These are phyloP conservation scores for Exophiala sp. DNA, from an alignment of 2,329 filamentous ascomycete genomes.

Conservation along the genomic window DNA sequence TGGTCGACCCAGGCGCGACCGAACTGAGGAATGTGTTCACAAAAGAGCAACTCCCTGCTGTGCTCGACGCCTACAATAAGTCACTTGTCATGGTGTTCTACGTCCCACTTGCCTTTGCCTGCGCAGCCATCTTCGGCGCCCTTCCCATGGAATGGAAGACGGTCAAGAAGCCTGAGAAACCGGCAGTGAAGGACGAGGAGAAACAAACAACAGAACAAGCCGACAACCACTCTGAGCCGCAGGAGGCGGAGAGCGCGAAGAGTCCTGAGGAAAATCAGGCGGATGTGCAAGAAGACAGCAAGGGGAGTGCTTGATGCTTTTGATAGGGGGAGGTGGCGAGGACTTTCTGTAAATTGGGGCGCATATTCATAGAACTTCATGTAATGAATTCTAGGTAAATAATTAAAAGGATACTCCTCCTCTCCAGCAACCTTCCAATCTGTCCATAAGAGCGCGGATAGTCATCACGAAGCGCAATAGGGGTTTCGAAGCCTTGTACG, in stretches of 20 bases:
- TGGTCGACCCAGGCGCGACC: conserved; percentile 17
- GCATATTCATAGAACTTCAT: too few relatives aligned
- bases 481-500: too few relatives aligned
- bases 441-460: too few relatives aligned
- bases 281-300: neutral
- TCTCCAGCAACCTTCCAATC: too few relatives aligned
- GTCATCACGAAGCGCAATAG: too few relatives aligned
- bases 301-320: neutral
- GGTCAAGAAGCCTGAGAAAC: conserved; percentile 14
- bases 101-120: conserved; percentile 18
- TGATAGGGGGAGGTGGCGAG: neutral
- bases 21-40: conserved; percentile 7
- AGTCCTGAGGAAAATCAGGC: neutral
- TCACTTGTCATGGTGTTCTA: conserved; percentile 13
- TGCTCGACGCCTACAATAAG: conserved; percentile 15
- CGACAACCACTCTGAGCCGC: neutral
- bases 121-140: conserved; percentile 16
- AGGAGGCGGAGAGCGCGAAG: neutral
- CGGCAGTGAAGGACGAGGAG: neutral
- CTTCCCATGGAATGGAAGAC: conserved; percentile 25
- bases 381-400: too few relatives aligned
- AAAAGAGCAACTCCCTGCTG: conserved; percentile 2
- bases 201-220: neutral
- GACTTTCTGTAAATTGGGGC: neutral
- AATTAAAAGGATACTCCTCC: too few relatives aligned